Conservation (phyloP, 2,329 filamentous ascomycete species). For the Diaporthe citrichinensis region DNA sequence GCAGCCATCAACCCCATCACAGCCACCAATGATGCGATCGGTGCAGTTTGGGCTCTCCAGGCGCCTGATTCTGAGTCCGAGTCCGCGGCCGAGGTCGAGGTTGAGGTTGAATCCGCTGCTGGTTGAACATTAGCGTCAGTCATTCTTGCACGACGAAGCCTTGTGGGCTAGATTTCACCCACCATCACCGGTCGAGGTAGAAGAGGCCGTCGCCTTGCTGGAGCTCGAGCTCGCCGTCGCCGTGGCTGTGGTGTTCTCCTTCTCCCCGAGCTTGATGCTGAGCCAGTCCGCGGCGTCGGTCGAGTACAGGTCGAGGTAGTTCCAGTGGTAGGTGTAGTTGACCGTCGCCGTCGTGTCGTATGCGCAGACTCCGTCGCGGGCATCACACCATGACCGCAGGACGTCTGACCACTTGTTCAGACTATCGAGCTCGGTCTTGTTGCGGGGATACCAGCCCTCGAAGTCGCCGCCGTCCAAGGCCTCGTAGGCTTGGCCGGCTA, state of each 20-base stretch:
- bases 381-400: constrained; percentile 53
- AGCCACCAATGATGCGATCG: background rate
- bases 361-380: constrained; percentile 57
- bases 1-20: constrained; percentile 6
- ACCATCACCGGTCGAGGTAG: background rate
- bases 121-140: background rate
- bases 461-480: constrained; percentile 13
- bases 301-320: constrained; percentile 54
- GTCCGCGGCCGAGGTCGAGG: background rate
- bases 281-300: constrained; percentile 44
- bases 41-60: constrained; percentile 8
- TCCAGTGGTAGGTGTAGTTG: constrained; percentile 49
- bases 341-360: constrained; percentile 46
- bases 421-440: constrained; percentile 45
- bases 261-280: constrained; percentile 29
- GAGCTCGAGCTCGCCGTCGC: constrained; percentile 7
- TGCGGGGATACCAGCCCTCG: constrained; percentile 33
- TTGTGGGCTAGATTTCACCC: background rate
- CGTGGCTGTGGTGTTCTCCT: constrained; percentile 29
- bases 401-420: constrained; percentile 47
- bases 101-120: background rate
- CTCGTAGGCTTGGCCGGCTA: constrained; percentile 31
- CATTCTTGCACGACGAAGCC: background rate
- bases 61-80: constrained; percentile 2
- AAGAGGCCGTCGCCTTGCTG: background rate